phyloP scores from a whole-genome alignment of 805 yeast genomes.

The Candida ficus region DNA sequence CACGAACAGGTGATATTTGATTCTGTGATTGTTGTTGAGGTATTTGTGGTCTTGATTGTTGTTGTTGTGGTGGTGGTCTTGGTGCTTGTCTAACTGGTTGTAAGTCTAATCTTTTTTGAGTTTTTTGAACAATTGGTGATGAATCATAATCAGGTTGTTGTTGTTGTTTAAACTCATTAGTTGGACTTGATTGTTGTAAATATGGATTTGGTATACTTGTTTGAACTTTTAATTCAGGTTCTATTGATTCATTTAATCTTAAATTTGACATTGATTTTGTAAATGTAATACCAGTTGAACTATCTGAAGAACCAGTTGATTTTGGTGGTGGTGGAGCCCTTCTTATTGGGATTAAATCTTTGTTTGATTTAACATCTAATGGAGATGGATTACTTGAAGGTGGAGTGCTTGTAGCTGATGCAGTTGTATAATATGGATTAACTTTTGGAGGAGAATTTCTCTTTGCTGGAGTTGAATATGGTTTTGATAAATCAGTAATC shows the following conservation, averaged over 20 bases:
- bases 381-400: conserved; percentile 8
- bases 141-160: not conserved
- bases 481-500: conserved; percentile 40
- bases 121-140: conserved; percentile 8
- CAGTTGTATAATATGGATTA: conserved; percentile 20
- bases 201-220: conserved; percentile 23
- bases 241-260: conserved; percentile 8
- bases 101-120: conserved; percentile 13
- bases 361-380: conserved; percentile 2
- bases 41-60: conserved; percentile 7
- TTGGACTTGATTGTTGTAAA: conserved; percentile 8
- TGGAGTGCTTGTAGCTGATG: not conserved
- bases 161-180: conserved; percentile 4
- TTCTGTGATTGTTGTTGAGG: conserved; percentile 2
- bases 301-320: conserved; percentile 2
- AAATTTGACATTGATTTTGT: conserved; percentile 11
- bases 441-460: conserved; percentile 37
- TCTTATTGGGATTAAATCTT: conserved; percentile 42
- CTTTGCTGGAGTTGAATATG: conserved; percentile 34
- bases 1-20: conserved; percentile 10
- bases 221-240: conserved; percentile 31
- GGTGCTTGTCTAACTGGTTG: conserved; percentile 26
- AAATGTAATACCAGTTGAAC: conserved; percentile 5
- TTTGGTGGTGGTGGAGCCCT: conserved; percentile 54
- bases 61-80: conserved; percentile 25